Evolutionary conservation across 305 asterid genomes (phyloP).

Genomic region (Plantago lanceolata): DNA sequence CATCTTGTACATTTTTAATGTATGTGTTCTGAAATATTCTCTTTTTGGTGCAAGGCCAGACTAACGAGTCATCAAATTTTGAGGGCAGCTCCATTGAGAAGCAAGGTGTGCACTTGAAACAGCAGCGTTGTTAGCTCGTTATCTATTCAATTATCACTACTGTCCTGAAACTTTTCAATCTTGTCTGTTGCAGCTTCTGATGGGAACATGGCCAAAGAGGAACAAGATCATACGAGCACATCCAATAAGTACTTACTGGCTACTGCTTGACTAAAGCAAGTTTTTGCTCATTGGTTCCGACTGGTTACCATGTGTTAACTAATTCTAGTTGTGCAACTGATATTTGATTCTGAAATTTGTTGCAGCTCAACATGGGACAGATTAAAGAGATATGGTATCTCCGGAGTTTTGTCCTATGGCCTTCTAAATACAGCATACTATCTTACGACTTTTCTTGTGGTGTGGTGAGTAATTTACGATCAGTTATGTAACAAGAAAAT

Average conservation of each 20-base stretch:
- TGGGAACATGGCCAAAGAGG: conserved; percentile 26
- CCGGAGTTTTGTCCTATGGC: conserved; percentile 87
- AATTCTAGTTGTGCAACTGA: conserved; percentile 12
- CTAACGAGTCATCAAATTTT: conserved; percentile 30
- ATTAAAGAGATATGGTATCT: conserved; percentile 74
- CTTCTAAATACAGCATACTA: conserved; percentile 81
- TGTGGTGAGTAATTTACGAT: conserved; percentile 54
- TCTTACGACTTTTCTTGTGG: conserved; percentile 77
- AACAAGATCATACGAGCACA: conserved; percentile 33
- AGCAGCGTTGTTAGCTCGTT: conserved; percentile 4
- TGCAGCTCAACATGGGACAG: conserved; percentile 33
- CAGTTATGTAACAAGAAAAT: neutral
- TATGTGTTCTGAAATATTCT: conserved; percentile 13
- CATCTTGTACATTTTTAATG: neutral
- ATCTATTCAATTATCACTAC: conserved; percentile 6
- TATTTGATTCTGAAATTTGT: neutral
- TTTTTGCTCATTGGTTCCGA: conserved; percentile 3
- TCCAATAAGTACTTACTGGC: conserved; percentile 47
- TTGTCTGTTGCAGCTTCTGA: conserved; percentile 35
- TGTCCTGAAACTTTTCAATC: conserved; percentile 25
- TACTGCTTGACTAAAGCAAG: conserved; percentile 23
- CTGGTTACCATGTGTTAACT: neutral
- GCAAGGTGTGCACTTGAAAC: conserved; percentile 29
- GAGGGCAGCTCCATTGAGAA: conserved; percentile 30
- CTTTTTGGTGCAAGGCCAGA: conserved; percentile 30